Evolutionary conservation across 75 land plant species (phyloP).

Genomic region (Selaginella moellendorffii): DNA sequence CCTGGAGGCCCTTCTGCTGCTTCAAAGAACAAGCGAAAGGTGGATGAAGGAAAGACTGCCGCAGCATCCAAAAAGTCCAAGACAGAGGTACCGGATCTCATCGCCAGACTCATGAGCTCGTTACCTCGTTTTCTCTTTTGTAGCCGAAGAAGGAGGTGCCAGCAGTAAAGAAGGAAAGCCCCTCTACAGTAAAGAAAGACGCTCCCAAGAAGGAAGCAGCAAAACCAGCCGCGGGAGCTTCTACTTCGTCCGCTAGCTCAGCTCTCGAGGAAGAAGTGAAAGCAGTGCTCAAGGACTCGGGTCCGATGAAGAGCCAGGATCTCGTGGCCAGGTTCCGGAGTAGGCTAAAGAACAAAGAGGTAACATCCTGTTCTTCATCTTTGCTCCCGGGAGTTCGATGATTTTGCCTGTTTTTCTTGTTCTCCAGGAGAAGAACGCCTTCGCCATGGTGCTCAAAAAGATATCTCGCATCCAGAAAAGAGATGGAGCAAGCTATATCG

Average conservation of each 20-base stretch:
- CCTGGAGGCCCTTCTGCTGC: conserved; percentile 32
- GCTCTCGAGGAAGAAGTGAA: conserved; percentile 84
- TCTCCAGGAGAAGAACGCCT: conserved; percentile 77
- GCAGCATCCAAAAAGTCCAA: conserved; percentile 55
- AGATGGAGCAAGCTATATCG: conserved; percentile 56
- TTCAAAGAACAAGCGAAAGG: conserved; percentile 64
- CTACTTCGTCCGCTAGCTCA: conserved; percentile 52
- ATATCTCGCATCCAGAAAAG: conserved; percentile 89
- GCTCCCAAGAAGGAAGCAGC: conserved; percentile 17
- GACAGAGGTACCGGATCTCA: no score
- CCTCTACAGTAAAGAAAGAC: conserved; percentile 35
- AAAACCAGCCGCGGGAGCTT: conserved; percentile 16
- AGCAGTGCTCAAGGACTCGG: conserved; percentile 42
- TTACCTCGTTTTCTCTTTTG: no score
- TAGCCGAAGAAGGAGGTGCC: conserved; percentile 19
- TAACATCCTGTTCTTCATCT: no score
- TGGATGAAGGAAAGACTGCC: conserved; percentile 45
- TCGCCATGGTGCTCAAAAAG: conserved; percentile 69
- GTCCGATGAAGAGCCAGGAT: conserved; percentile 77
- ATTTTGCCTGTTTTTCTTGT: no score
- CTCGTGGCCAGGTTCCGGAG: conserved; percentile 70
- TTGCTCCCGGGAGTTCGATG: no score
- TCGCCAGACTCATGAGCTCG: no score
- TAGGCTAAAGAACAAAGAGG: conserved; percentile 53
- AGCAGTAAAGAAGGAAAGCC: no score